phyloP scores from a whole-genome alignment of 2,329 filamentous ascomycete genomes.

The Rhytidhysteron rufulum region DNA sequence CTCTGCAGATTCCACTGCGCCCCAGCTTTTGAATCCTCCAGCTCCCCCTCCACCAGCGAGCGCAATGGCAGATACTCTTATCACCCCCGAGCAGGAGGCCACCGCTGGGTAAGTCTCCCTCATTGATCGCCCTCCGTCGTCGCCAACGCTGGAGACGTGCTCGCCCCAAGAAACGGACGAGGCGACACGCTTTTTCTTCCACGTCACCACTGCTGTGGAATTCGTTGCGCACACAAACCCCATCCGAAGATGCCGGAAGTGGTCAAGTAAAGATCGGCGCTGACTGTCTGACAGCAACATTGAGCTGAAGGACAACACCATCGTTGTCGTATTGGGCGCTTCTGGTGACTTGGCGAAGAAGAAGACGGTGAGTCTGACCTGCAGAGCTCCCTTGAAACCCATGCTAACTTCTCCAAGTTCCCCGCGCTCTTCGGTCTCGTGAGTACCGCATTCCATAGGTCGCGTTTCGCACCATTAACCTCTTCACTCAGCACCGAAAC shows the following conservation, averaged over 20 bases:
- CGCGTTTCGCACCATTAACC: constrained; percentile 15
- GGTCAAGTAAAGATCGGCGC: too few species aligned
- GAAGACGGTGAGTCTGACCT: constrained; percentile 77
- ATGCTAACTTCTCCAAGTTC: too few species aligned
- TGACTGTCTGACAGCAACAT: constrained; percentile 58
- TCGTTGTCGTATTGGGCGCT: constrained; percentile 92
- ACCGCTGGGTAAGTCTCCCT: constrained; percentile 43
- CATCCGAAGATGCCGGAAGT: too few species aligned
- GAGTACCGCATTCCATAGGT: constrained; percentile 45
- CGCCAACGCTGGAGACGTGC: neutral
- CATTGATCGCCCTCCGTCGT: neutral
- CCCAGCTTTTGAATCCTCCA: constrained; percentile 10
- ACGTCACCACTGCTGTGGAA: too few species aligned
- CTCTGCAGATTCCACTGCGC: too few species aligned
- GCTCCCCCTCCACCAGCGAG: constrained; percentile 15
- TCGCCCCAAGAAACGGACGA: neutral
- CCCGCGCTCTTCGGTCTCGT: constrained; percentile 96
- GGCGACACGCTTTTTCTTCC: too few species aligned
- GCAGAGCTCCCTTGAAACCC: too few species aligned
- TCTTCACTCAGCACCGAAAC: constrained; percentile 75
- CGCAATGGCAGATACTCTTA: constrained; percentile 47
- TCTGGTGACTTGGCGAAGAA: constrained; percentile 99
- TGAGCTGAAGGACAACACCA: constrained; percentile 98
- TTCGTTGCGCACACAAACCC: too few species aligned
- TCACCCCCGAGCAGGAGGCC: constrained; percentile 43